A percentile compares a stretch with the other conserved stretches of the same genome.
Evolutionary conservation across 2,329 filamentous ascomycete species (phyloP).

Genomic region (Penicillium sp.): DNA sequence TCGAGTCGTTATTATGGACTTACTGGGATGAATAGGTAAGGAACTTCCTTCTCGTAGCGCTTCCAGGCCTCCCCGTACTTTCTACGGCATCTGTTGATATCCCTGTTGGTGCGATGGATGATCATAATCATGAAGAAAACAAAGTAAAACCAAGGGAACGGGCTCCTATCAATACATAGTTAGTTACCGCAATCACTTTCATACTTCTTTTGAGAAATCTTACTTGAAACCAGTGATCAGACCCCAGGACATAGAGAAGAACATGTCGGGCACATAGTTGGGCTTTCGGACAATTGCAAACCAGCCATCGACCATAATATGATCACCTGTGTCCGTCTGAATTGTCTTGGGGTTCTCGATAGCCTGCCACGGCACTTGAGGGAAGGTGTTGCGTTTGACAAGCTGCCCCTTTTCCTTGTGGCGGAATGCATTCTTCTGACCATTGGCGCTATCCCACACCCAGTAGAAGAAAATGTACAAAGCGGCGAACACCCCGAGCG

Average conservation of each 20-base stretch:
- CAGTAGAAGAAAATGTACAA: conserved; percentile 79
- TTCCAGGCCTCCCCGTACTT: conserved; percentile 80
- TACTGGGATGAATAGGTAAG: conserved; percentile 76
- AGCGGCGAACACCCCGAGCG: conserved; percentile 60
- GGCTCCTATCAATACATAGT: conserved; percentile 49
- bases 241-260: conserved; percentile 73
- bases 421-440: conserved; percentile 88
- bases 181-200: neutral
- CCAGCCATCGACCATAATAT: conserved; percentile 80
- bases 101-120: conserved; percentile 68
- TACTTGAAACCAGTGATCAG: conserved; percentile 69
- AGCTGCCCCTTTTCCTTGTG: conserved; percentile 68
- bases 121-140: conserved; percentile 79
- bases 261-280: conserved; percentile 76
- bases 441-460: conserved; percentile 88
- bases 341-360: conserved; percentile 77
- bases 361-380: conserved; percentile 79
- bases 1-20: too few relatives aligned
- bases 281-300: conserved; percentile 74
- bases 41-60: conserved; percentile 74
- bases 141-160: conserved; percentile 75
- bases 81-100: conserved; percentile 68
- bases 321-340: conserved; percentile 66
- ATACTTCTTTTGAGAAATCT: neutral
- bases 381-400: conserved; percentile 73